Conservation (phyloP, 306 rosid genomes). For the Trifolium dubium region DNA sequence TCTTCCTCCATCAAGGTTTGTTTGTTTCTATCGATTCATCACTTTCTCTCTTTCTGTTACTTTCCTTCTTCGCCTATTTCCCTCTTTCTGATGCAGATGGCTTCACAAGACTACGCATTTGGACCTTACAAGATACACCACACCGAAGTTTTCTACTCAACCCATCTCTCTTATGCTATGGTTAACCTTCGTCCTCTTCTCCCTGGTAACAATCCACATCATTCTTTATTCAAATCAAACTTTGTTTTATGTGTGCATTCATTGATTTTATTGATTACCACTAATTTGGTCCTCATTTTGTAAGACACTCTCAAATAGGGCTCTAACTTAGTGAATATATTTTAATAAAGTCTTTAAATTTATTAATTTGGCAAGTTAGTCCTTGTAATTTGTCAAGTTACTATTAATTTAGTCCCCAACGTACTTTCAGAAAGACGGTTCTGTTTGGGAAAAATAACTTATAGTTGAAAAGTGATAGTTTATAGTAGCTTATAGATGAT, state of each 20-base stretch:
- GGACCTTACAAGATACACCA: slow-evolving; percentile 64
- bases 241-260: background rate
- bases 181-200: slow-evolving; percentile 91
- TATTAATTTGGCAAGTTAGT: no score
- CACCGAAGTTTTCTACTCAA: slow-evolving; percentile 75
- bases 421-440: no score
- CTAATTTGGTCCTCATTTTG: no score
- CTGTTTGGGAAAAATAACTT: no score
- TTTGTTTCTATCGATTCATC: slow-evolving; percentile 6
- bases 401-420: no score
- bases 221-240: slow-evolving; percentile 2
- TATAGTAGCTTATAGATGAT: no score
- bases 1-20: slow-evolving; percentile 48
- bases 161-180: slow-evolving; percentile 77
- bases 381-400: no score
- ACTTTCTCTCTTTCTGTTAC: background rate
- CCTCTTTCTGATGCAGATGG: slow-evolving; percentile 44
- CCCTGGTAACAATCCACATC: slow-evolving; percentile 62
- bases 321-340: no score
- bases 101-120: slow-evolving; percentile 49
- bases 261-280: background rate
- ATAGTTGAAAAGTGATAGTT: no score
- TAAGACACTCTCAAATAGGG: no score
- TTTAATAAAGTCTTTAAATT: no score
- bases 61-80: background rate